Conservation (phyloP, 2,329 filamentous ascomycete species). For the Sporothrix pseudoabietina region DNA sequence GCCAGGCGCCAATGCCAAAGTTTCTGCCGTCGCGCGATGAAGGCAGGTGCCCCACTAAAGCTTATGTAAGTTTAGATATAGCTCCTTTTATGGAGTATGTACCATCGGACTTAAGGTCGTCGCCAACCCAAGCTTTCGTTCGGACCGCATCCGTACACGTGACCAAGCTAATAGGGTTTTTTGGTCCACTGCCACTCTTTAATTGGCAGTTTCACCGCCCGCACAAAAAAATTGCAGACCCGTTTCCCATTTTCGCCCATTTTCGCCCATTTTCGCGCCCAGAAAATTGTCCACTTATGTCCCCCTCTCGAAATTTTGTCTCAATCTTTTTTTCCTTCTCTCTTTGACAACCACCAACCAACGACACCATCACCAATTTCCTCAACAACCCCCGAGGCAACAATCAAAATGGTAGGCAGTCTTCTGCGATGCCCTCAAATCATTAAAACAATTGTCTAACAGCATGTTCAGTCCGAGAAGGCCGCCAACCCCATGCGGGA, state of each 20-base stretch:
- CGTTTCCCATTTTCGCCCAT: neutral
- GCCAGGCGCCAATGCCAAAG: constrained; percentile 19
- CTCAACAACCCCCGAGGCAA: constrained; percentile 26
- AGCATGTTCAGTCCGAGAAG: constrained; percentile 71
- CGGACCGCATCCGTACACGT: constrained; percentile 19
- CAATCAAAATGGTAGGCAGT: constrained; percentile 45
- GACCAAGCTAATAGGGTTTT: constrained; percentile 30
- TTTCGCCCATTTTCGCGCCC: constrained; percentile 29
- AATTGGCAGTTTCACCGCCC: constrained; percentile 18
- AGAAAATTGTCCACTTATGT: neutral
- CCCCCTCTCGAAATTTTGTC: constrained; percentile 30
- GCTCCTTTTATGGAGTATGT: too few species aligned
- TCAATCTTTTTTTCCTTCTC: constrained; percentile 20
- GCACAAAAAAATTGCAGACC: constrained; percentile 29
- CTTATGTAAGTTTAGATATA: neutral
- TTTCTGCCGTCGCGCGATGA: constrained; percentile 24
- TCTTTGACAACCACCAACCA: constrained; percentile 25
- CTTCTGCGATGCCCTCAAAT: neutral
- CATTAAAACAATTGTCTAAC: neutral
- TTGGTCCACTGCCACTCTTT: neutral
- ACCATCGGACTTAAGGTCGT: constrained; percentile 23
- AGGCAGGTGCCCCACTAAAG: neutral
- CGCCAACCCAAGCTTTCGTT: constrained; percentile 27
- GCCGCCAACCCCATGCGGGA: constrained; percentile 98
- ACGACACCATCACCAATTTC: constrained; percentile 28